Percentiles rank a stretch among this genome's conserved stretches.
These are phyloP conservation scores for Acacia crassicarpa DNA, from an alignment of 306 rosid species.

Conservation along the genomic window DNA sequence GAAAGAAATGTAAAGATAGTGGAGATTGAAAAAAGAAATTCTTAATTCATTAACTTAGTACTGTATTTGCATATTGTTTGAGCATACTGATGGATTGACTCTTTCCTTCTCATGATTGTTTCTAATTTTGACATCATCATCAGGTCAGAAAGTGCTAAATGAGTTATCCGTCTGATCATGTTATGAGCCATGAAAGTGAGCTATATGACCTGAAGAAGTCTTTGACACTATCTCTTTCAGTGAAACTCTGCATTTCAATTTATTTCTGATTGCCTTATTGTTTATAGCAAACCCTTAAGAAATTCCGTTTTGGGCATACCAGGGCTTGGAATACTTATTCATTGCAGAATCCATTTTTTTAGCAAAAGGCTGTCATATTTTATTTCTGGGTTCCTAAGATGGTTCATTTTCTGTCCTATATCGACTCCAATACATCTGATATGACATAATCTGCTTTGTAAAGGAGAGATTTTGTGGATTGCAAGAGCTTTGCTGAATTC, in stretches of 20 bases:
- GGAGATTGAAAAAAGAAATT: slow-evolving; percentile 14
- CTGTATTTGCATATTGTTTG: slow-evolving; percentile 3
- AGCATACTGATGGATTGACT: slow-evolving; percentile 5
- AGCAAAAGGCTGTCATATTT: slow-evolving; percentile 1
- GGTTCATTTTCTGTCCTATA: not conserved
- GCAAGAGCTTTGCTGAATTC: not conserved
- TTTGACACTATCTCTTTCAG: not conserved
- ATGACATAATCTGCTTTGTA: not conserved
- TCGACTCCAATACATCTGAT: not conserved
- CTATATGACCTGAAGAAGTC: not conserved
- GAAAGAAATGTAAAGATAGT: not conserved
- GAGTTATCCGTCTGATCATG: not conserved
- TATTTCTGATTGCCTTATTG: not conserved
- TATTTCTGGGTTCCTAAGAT: not conserved
- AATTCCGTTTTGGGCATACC: not conserved
- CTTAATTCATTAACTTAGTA: not conserved
- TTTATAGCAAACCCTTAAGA: not conserved
- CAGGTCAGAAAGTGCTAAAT: slow-evolving; percentile 1
- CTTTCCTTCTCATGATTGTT: slow-evolving; percentile 14
- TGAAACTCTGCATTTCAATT: not conserved
- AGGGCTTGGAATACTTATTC: slow-evolving; percentile 21
- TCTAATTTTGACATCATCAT: not conserved
- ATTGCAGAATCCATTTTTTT: slow-evolving; percentile 12
- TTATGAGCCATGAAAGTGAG: not conserved
- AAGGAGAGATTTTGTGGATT: not conserved